Evolutionary conservation across 257 asterid species (phyloP).

Genomic region (Jacaranda copaia): DNA sequence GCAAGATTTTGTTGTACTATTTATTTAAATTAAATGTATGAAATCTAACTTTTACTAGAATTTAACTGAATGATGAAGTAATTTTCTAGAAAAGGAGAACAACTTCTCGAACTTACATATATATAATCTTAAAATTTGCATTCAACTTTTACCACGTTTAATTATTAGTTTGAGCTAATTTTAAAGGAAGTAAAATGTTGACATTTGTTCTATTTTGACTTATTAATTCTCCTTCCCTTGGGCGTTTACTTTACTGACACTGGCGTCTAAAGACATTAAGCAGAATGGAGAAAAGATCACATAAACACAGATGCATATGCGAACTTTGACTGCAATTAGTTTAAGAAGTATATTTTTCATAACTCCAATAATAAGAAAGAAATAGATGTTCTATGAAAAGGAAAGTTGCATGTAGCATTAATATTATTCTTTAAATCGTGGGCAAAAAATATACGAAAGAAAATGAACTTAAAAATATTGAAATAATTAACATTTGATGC

Average conservation of each 20-base stretch:
- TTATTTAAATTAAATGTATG: too few species aligned
- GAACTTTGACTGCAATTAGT: background rate
- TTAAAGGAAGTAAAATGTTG: background rate
- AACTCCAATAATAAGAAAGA: background rate
- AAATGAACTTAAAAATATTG: too few species aligned
- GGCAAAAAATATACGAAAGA: too few species aligned
- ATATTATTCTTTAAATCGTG: background rate
- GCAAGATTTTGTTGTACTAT: too few species aligned
- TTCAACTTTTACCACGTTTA: background rate
- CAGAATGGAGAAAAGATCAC: background rate
- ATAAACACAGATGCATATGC: background rate
- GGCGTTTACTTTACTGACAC: background rate
- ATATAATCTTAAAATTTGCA: too few species aligned
- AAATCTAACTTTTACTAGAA: too few species aligned
- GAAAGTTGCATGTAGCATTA: background rate
- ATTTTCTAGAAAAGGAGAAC: too few species aligned
- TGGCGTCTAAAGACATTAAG: background rate
- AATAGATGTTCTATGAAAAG: background rate
- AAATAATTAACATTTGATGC: background rate
- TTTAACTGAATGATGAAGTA: background rate
- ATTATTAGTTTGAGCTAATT: background rate
- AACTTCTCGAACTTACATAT: too few species aligned
- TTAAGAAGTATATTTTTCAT: background rate
- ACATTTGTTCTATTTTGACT: constrained; percentile 5
- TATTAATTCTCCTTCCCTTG: background rate